Conservation (phyloP, 2,329 filamentous ascomycete genomes). For the Pseudocercospora fijiensis region DNA sequence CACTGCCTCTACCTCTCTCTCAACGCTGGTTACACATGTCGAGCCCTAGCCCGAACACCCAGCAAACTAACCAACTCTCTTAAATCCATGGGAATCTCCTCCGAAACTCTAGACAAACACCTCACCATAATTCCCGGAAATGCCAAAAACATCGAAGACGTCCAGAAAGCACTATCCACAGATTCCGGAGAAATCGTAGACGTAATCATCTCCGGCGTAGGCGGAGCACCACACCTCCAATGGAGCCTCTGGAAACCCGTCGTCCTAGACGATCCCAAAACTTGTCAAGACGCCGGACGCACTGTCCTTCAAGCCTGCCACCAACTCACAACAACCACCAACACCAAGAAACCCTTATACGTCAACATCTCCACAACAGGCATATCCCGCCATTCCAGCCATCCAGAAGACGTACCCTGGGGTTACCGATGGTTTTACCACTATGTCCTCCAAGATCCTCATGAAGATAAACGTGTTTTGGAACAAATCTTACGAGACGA, state of each 20-base stretch:
- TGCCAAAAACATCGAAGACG: constrained; percentile 44
- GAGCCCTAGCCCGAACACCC: constrained; percentile 52
- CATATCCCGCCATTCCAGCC: constrained; percentile 26
- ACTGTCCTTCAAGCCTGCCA: constrained; percentile 37
- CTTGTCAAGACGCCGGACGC: constrained; percentile 39
- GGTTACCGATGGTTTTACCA: constrained; percentile 39
- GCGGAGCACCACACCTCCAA: constrained; percentile 37
- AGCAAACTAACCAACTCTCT: constrained; percentile 51
- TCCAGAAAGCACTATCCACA: constrained; percentile 41
- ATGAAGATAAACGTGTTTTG: constrained; percentile 44
- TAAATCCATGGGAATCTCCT: constrained; percentile 41
- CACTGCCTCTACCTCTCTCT: constrained; percentile 43
- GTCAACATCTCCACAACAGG: constrained; percentile 43
- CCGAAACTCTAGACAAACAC: constrained; percentile 38
- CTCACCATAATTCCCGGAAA: constrained; percentile 53
- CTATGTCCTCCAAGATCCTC: constrained; percentile 38
- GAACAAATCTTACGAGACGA: constrained; percentile 36
- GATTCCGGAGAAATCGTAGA: constrained; percentile 38
- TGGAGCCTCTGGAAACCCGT: constrained; percentile 33
- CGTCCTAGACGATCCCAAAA: constrained; percentile 36
- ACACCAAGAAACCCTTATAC: constrained; percentile 32
- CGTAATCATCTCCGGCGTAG: constrained; percentile 51
- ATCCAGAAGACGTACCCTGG: constrained; percentile 41
- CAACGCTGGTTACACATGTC: constrained; percentile 46
- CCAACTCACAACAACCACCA: too few relatives aligned